These are phyloP conservation scores for Candida awuae DNA, from an alignment of 805 yeast genomes.

Conservation along the genomic window DNA sequence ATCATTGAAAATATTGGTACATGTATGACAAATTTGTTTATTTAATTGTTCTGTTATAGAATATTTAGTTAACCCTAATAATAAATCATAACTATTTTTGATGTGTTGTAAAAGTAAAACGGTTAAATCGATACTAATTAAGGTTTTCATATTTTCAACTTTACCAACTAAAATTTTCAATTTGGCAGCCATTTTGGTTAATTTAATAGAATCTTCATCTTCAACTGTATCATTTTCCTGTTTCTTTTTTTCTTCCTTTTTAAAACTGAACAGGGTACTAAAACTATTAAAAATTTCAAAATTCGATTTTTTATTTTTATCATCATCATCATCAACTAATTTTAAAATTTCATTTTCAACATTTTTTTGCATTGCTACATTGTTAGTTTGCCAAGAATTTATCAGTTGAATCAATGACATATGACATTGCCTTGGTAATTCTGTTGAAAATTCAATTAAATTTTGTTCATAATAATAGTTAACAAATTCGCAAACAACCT, in stretches of 20 bases:
- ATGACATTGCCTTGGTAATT: conserved; percentile 29
- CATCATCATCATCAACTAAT: conserved; percentile 24
- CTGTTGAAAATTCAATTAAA: conserved; percentile 28
- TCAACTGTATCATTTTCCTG: conserved; percentile 18
- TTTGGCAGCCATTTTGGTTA: conserved; percentile 70
- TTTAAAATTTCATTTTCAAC: conserved; percentile 33
- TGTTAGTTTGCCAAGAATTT: conserved; percentile 33
- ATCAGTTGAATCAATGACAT: conserved; percentile 24
- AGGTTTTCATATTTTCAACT: conserved; percentile 64
- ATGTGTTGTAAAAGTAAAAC: conserved; percentile 64
- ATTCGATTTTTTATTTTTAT: conserved; percentile 25
- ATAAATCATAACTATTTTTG: conserved; percentile 51
- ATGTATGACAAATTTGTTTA: conserved; percentile 27
- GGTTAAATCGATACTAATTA: conserved; percentile 75
- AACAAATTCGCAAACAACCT: conserved; percentile 26
- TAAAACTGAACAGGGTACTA: conserved; percentile 49
- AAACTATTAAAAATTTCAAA: conserved; percentile 55
- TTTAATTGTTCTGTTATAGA: conserved; percentile 25
- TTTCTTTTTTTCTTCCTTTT: conserved; percentile 17
- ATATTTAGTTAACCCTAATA: conserved; percentile 37
- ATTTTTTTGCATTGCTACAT: conserved; percentile 30
- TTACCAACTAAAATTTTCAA: conserved; percentile 70
- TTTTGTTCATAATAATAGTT: conserved; percentile 31
- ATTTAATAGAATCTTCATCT: conserved; percentile 24
- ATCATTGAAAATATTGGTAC: conserved; percentile 59